Evolutionary conservation across 345 rosid species (phyloP), one percentile per base, ranked within the genome.

Genomic region (Microthlaspi erraticum): DNA sequence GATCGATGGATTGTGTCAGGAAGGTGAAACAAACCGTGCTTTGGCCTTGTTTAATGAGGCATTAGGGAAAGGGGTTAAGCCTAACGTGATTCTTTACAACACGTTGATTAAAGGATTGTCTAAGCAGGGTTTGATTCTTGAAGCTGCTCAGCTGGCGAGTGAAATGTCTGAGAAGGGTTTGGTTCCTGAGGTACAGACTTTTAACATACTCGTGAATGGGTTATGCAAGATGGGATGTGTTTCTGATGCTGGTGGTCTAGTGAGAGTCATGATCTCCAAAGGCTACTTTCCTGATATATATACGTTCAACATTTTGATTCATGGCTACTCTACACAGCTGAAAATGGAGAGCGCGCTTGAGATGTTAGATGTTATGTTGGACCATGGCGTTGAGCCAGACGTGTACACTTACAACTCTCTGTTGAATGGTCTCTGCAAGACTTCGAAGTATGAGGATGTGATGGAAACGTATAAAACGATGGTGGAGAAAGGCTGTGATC

Each of bases 181-280:
- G 68, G 62, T 70, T 55, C 95, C 96, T 0, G 79, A 89, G 61
- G 80, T 91, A 23, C 88, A 91, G 83, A 89, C 96, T 63, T 94
- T 89, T 71, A 91, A 94, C 77, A 76, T 89, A 55, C 78, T 94
- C 16, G 78, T 91, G 23, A 88, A 89, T 64, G 97, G 96, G 51
- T 80, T 94, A 38, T 88, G 96, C 81, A 94, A 91, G 82, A 85
- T 94, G 88, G 96, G 96, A 9, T 87, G 94, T 23, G 79, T 89
- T 65, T 79, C 89, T 68, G 99, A 89, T 86, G 96, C 93, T 48
- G 75, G 74, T 71, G 81, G 82, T 60, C 78, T 91, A 31, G 61
- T 89, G 76, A 82, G 88, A 74, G 77, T 78, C 78, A 93, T 88
- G 49, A 82, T 88, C 70, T 72, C 82, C 52, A 86, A 83, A 77